phyloP scores from a whole-genome alignment of 2,329 filamentous ascomycete species.

The Aspergillus fructus region DNA sequence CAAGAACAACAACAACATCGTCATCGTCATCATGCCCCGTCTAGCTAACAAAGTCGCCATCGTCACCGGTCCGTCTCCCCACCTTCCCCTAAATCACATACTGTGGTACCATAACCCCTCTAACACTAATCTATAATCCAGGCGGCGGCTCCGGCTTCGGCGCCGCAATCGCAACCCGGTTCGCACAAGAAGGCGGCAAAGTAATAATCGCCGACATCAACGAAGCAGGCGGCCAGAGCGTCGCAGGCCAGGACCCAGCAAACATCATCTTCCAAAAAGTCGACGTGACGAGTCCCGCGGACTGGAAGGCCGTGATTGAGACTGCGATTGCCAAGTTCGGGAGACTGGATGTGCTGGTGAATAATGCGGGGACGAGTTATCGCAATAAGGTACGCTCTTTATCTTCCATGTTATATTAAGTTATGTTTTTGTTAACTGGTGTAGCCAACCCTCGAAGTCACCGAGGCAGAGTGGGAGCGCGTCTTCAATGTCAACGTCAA shows the following conservation, averaged over 20 bases:
- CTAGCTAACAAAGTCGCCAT: slow-evolving; percentile 47
- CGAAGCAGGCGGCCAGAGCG: slow-evolving; percentile 30
- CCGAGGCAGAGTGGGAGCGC: slow-evolving; percentile 44
- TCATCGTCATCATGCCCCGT: slow-evolving; percentile 18
- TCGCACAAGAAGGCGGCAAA: slow-evolving; percentile 42
- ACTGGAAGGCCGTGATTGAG: slow-evolving; percentile 36
- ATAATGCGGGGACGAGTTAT: slow-evolving; percentile 48
- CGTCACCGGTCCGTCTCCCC: slow-evolving; percentile 39
- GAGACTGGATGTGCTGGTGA: slow-evolving; percentile 46
- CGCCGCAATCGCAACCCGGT: slow-evolving; percentile 41
- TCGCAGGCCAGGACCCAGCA: slow-evolving; percentile 29
- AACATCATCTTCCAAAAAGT: slow-evolving; percentile 34
- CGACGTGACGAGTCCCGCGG: slow-evolving; percentile 34
- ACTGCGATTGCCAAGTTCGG: slow-evolving; percentile 31
- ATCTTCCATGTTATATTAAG: neutral
- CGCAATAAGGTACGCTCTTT: slow-evolving; percentile 35
- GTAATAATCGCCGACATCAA: slow-evolving; percentile 46
- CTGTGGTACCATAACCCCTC: neutral
- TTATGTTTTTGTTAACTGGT: neutral
- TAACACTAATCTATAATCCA: slow-evolving; percentile 7
- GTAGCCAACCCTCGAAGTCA: slow-evolving; percentile 42
- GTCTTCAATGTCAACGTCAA: slow-evolving; percentile 48
- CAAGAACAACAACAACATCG: slow-evolving; percentile 3
- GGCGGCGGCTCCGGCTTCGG: slow-evolving; percentile 46
- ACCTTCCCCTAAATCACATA: no score